Evolutionary conservation across 2,329 filamentous ascomycete genomes (phyloP).

Genomic region (Podosphaera aphanis): DNA sequence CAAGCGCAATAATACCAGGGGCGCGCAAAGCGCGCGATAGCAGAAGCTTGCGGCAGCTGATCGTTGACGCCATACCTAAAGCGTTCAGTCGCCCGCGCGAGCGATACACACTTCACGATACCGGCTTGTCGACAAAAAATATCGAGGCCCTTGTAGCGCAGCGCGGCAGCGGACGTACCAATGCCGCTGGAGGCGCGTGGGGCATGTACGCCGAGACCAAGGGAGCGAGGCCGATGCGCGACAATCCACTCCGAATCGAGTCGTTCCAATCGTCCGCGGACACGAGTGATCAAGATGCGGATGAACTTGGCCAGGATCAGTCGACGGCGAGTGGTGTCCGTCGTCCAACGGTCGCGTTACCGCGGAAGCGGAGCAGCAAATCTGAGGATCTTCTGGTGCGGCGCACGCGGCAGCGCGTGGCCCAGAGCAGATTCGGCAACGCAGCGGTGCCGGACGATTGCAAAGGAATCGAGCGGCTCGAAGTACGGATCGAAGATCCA

Average conservation of each 20-base stretch:
- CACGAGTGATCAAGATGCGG: conserved; percentile 5
- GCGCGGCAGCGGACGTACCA: conserved; percentile 44
- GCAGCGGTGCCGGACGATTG: conserved; percentile 31
- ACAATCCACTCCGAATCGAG: conserved; percentile 22
- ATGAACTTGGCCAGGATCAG: neutral
- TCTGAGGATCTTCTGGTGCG: conserved; percentile 13
- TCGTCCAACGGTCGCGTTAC: neutral
- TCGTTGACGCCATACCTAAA: conserved; percentile 60
- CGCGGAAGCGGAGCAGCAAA: conserved; percentile 12
- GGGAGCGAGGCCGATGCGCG: conserved; percentile 12
- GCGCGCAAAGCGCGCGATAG: conserved; percentile 20
- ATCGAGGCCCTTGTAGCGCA: conserved; percentile 45
- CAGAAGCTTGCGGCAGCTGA: conserved; percentile 42
- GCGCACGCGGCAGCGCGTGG: conserved; percentile 37
- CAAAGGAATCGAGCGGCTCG: conserved; percentile 36
- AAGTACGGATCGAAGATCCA: conserved; percentile 33
- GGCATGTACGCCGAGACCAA: conserved; percentile 46
- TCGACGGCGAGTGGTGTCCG: conserved; percentile 3
- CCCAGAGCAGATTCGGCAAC: conserved; percentile 47
- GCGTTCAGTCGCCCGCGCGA: conserved; percentile 54
- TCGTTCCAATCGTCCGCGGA: conserved; percentile 16
- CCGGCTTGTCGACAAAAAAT: conserved; percentile 47
- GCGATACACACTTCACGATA: conserved; percentile 44
- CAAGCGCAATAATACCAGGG: conserved; percentile 17
- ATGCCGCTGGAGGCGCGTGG: conserved; percentile 56